phyloP scores from a whole-genome alignment of 2,329 filamentous ascomycete genomes.

The Colletotrichum costaricense region DNA sequence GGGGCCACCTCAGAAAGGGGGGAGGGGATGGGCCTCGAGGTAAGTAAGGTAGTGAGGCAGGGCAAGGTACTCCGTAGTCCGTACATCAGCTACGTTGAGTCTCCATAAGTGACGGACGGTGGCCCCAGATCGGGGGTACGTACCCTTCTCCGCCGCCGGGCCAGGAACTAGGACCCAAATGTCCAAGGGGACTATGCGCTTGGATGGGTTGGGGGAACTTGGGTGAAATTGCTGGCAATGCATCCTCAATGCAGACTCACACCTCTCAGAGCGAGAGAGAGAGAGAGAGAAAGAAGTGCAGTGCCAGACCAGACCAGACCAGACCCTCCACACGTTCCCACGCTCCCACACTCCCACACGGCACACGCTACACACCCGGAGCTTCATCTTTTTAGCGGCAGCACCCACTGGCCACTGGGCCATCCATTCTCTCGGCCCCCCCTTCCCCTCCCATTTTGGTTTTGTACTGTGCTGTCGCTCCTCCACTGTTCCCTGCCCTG shows the following conservation, averaged over 20 bases:
- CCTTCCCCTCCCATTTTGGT: slow-evolving; percentile 7
- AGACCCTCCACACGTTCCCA: background rate
- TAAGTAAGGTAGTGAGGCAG: background rate
- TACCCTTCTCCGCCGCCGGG: background rate
- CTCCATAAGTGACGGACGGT: slow-evolving; percentile 5
- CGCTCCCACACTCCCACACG: background rate
- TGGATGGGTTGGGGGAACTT: slow-evolving; percentile 32
- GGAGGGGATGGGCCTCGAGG: background rate
- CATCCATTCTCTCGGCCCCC: slow-evolving; percentile 18
- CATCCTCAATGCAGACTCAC: slow-evolving; percentile 25
- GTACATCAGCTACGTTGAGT: background rate
- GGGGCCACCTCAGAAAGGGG: background rate
- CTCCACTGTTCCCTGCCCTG: background rate
- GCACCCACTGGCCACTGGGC: slow-evolving; percentile 9
- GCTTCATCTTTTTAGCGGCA: slow-evolving; percentile 29
- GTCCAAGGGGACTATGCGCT: slow-evolving; percentile 24
- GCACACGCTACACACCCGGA: slow-evolving; percentile 26
- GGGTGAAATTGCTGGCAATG: slow-evolving; percentile 36
- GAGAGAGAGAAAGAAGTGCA: background rate
- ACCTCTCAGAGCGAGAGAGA: too few species aligned
- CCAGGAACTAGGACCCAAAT: slow-evolving; percentile 23
- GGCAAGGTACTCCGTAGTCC: slow-evolving; percentile 2
- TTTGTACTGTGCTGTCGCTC: slow-evolving; percentile 2
- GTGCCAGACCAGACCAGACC: slow-evolving; percentile 1
- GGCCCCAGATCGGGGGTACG: background rate